Evolutionary conservation across 2,329 filamentous ascomycete species (phyloP).

Genomic region (Fusarium duplospermum): DNA sequence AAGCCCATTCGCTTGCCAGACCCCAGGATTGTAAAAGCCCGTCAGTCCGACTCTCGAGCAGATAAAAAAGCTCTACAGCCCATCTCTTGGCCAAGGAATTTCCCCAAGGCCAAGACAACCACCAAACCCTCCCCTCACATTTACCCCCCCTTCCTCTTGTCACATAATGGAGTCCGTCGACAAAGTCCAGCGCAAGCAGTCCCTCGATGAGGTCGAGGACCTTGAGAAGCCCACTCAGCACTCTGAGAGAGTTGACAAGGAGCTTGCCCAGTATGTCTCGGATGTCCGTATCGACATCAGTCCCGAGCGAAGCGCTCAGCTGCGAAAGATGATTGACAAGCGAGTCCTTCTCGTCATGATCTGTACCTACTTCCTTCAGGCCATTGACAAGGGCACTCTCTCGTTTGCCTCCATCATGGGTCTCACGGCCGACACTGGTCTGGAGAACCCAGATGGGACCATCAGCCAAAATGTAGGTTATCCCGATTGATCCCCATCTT

Average conservation of each 20-base stretch:
- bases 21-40: not conserved
- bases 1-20: not conserved
- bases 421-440: slow-evolving; percentile 61
- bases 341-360: slow-evolving; percentile 79
- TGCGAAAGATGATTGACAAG: slow-evolving; percentile 74
- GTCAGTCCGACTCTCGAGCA: not conserved
- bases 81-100: not conserved
- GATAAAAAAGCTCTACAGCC: not conserved
- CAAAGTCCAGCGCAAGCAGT: slow-evolving; percentile 27
- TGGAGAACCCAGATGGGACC: slow-evolving; percentile 53
- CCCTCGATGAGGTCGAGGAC: slow-evolving; percentile 47
- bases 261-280: slow-evolving; percentile 74
- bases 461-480: slow-evolving; percentile 33
- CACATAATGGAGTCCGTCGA: slow-evolving; percentile 17
- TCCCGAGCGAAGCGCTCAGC: slow-evolving; percentile 67
- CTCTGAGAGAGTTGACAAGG: slow-evolving; percentile 68
- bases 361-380: slow-evolving; percentile 77
- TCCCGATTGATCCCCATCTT: not conserved
- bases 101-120: not conserved
- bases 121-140: not conserved
- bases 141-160: not conserved
- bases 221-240: slow-evolving; percentile 61
- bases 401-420: slow-evolving; percentile 75
- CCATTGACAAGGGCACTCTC: slow-evolving; percentile 75
- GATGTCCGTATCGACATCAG: slow-evolving; percentile 67